Base-by-base conservation (phyloP, 2,329 filamentous ascomycete species). In the Sclerotinia glacialis region DNA sequence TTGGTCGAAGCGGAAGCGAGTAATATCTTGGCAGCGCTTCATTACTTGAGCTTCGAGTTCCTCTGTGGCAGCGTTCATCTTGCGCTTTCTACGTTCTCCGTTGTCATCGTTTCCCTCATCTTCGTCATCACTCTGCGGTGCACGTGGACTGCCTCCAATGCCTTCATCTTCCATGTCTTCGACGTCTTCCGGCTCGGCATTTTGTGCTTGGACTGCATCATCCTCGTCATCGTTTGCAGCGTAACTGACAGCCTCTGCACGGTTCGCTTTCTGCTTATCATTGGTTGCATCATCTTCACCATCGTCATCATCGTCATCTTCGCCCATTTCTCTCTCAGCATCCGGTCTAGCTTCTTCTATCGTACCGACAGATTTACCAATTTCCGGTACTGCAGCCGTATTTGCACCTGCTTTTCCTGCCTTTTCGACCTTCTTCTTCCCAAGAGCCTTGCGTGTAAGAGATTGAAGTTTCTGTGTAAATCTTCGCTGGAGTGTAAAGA, bases 201-300 rank as follows among this genome's bases (percentile, higher is more conserved):
- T 82, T 67, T 85, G 83, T 63, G 82, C 81, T 72, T 89, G 88
- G 65, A 96, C 87, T 46, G 85, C 88, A 71, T 92, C 86, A 74
- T 98, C 95, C 5, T 94, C 94, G 6, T 97, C 93, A 75, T 98
- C 95, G 56, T 96, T 96, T 44, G 89, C 91, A 49, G 92, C 94
- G 72, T 97, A 98, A 18, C 92, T 95, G 2, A 94, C 88, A 40
- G 89, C 91, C 78, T 97, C 91, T 63, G 85, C 82, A 50, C 91
- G 88, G 76, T 96, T 95, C 55, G 87, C 86, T 73, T 85, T 86
- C 74, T 88, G 84, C 79, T 92, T 96, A 72, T 86, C 86, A 69
- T 84, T 86, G 5, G 87, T 93, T 60, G 86, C 92, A 75, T 96
- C 91, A 66, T 87, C 88, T 64, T 95, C 93, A 54, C 88, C 92